Evolutionary conservation across 306 rosid species (phyloP), one percentile per base, ranked within the genome.

Genomic region (Fagus sylvatica): DNA sequence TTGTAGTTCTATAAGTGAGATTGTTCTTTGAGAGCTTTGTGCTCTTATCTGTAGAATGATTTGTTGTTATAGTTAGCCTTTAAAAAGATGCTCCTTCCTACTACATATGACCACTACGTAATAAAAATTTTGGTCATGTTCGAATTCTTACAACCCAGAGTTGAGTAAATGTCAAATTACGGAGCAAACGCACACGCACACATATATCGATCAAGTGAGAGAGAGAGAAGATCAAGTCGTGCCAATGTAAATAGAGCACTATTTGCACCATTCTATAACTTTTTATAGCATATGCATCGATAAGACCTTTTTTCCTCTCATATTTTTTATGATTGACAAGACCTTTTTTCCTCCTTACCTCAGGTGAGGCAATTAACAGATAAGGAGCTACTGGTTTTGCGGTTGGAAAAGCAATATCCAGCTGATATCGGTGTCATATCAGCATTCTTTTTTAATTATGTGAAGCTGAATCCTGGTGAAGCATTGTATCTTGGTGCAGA

Each of bases 401-500:
- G 33, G 75, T 71, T 95, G 84, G 99, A 91, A 81, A 88, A 78
- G 81, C 98, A 93, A 76, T 93, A 93, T 84, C 97, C 96, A 11
- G 90, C 83, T 61, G 99, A 95, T 80, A 75, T 95, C 17, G 98
- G 98, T 68, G 90, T 95, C 17, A 84, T 93, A 61, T 90, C 96
- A 53, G 99, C 98, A 39, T 93, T 91, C 83, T 95, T 95, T 82
- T 84, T 95, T n/a, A 95, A 95, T 82, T 81, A 86, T 77, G 94
- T 95, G 61, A 95, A 87, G 79, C 99, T 95, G 55, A 87, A 77
- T 57, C 96, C 99, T 0, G 96, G 98, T 10, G 99, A 95, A 86
- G 98, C 99, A 10, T 80, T 95, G 61, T 85, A 79, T 81, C 90
- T 95, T 1, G 96, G 98, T 4, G 90, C 97, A 72, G 93, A 95